These are phyloP conservation scores for Boletus coccyginus DNA, from an alignment of 768 basidiomycete genomes.

Conservation along the genomic window DNA sequence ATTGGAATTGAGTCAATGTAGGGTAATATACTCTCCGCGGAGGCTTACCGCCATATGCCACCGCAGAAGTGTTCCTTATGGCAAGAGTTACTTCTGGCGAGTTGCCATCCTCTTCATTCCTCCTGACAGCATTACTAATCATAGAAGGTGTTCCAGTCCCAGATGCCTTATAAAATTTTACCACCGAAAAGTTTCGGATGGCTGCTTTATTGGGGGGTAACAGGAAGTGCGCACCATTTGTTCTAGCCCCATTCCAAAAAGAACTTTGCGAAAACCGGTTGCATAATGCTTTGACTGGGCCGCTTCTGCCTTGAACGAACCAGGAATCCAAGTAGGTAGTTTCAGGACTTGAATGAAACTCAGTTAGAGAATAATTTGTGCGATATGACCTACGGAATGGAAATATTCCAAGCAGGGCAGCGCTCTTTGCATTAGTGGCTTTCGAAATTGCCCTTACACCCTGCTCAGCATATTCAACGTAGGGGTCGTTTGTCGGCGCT, in stretches of 20 bases:
- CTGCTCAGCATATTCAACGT: slow-evolving; percentile 17
- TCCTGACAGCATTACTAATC: slow-evolving; percentile 19
- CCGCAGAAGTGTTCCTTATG: slow-evolving; percentile 21
- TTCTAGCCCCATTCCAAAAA: slow-evolving; percentile 24
- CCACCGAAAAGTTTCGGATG: neutral
- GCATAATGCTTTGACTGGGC: slow-evolving; percentile 10
- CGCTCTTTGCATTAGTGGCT: slow-evolving; percentile 16
- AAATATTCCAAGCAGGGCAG: slow-evolving; percentile 22
- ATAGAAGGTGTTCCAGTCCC: slow-evolving; percentile 18
- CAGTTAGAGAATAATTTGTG: neutral
- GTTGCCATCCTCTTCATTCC: slow-evolving; percentile 17
- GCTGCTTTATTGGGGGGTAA: neutral
- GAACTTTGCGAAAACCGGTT: slow-evolving; percentile 17
- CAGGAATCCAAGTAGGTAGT: slow-evolving; percentile 27
- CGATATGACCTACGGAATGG: slow-evolving; percentile 24
- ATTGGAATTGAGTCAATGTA: slow-evolving; percentile 1
- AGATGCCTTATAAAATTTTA: slow-evolving; percentile 8
- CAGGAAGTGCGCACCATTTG: slow-evolving; percentile 14
- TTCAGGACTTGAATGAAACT: slow-evolving; percentile 16
- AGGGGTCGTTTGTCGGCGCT: slow-evolving; percentile 18
- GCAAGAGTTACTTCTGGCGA: slow-evolving; percentile 19
- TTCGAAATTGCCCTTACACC: slow-evolving; percentile 18
- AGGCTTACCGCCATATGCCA: slow-evolving; percentile 22
- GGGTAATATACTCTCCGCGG: neutral
- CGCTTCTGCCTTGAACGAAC: slow-evolving; percentile 22